phyloP scores from a whole-genome alignment of 306 rosid species.

The Delonix regia region DNA sequence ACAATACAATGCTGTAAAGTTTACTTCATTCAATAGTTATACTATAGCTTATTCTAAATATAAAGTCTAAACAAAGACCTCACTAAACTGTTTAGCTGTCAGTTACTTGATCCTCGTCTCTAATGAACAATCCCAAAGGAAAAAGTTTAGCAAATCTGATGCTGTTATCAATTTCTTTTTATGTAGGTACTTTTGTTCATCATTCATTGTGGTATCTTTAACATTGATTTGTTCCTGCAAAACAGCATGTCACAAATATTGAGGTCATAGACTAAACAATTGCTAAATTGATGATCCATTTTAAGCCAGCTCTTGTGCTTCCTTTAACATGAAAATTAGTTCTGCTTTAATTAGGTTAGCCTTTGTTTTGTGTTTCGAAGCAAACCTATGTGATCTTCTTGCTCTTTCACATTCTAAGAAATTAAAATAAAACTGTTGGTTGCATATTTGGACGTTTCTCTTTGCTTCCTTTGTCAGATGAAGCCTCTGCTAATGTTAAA shows the following conservation, averaged over 20 bases:
- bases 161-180: neutral
- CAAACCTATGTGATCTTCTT: slow-evolving; percentile 4
- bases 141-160: neutral
- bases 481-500: slow-evolving; percentile 39
- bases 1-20: neutral
- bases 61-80: neutral
- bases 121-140: neutral
- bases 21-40: neutral
- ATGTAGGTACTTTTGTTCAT: neutral
- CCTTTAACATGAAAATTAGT: slow-evolving; percentile 1
- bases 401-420: slow-evolving; percentile 13
- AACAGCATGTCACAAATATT: neutral
- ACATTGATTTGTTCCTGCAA: slow-evolving; percentile 11
- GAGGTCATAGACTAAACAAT: neutral
- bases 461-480: slow-evolving; percentile 35
- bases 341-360: neutral
- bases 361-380: neutral
- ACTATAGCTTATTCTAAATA: neutral
- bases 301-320: slow-evolving; percentile 4
- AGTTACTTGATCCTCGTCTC: neutral
- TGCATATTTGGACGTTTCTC: neutral
- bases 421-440: slow-evolving; percentile 3
- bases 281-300: slow-evolving; percentile 1
- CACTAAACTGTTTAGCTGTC: neutral
- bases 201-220: neutral